phyloP scores from a whole-genome alignment of 306 rosid genomes.

The Rubus idaeus region DNA sequence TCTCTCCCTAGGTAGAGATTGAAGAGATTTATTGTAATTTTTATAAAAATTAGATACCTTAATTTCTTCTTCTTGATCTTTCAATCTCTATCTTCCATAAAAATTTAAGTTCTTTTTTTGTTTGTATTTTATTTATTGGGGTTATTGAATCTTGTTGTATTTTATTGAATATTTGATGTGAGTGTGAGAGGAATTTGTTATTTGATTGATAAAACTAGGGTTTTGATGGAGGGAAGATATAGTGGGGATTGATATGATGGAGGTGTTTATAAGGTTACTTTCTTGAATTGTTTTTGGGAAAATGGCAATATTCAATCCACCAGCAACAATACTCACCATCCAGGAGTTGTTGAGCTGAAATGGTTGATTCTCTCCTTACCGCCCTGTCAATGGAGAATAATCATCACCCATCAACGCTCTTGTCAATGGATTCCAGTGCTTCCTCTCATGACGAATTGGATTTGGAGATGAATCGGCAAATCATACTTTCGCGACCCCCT shows the following conservation, averaged over 20 bases:
- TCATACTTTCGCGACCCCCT: constrained; percentile 68
- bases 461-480: constrained; percentile 80
- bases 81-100: not conserved
- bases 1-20: constrained; percentile 28
- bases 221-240: constrained; percentile 98
- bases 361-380: constrained; percentile 69
- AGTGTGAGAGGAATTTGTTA: constrained; percentile 51
- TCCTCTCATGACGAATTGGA: constrained; percentile 90
- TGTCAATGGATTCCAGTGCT: constrained; percentile 93
- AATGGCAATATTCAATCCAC: constrained; percentile 49
- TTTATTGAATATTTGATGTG: constrained; percentile 23
- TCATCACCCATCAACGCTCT: constrained; percentile 81
- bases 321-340: constrained; percentile 49
- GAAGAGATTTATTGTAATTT: constrained; percentile 23
- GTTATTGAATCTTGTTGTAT: constrained; percentile 20
- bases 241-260: constrained; percentile 80
- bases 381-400: constrained; percentile 85
- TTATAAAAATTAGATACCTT: not conserved
- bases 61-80: not conserved
- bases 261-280: constrained; percentile 62
- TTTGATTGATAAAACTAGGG: constrained; percentile 77
- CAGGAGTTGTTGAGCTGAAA: constrained; percentile 48
- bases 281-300: constrained; percentile 51
- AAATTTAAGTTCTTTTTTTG: constrained; percentile 9
- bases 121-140: constrained; percentile 5